Percentiles rank a stretch among this genome's conserved stretches.
These are phyloP conservation scores for Carallia pectinifolia DNA, from an alignment of 345 rosid genomes.

Conservation along the genomic window DNA sequence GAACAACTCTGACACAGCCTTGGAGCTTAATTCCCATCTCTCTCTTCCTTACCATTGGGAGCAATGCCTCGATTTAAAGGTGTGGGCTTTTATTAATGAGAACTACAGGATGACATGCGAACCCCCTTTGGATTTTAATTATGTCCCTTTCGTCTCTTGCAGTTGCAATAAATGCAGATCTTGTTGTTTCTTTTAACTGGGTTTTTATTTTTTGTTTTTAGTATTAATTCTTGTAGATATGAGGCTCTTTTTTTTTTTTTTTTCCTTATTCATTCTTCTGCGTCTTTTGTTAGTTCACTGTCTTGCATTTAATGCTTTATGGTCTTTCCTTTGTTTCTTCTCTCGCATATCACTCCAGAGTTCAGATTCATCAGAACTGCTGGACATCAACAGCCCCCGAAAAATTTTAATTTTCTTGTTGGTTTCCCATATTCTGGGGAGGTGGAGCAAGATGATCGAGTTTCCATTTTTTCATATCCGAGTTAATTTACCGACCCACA, in stretches of 20 bases:
- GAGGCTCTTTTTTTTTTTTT: no score
- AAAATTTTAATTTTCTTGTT: no score
- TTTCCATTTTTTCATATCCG: no score
- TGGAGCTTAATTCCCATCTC: conserved; percentile 72
- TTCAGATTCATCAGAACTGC: background rate
- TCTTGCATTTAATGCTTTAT: conserved; percentile 31
- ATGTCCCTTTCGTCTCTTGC: conserved; percentile 32
- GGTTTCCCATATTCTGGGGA: no score
- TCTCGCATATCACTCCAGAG: conserved; percentile 1
- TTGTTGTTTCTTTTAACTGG: conserved; percentile 11
- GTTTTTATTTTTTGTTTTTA: conserved; percentile 14
- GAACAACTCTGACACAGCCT: conserved; percentile 36
- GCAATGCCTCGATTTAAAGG: conserved; percentile 93
- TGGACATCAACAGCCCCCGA: background rate
- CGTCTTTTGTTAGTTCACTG: conserved; percentile 29
- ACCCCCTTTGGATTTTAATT: background rate
- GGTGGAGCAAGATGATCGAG: no score
- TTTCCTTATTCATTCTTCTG: background rate
- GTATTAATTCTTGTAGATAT: background rate
- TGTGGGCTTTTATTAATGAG: conserved; percentile 12
- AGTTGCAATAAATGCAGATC: conserved; percentile 70
- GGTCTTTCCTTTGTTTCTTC: conserved; percentile 13
- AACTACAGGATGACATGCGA: background rate
- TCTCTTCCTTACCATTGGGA: conserved; percentile 84
- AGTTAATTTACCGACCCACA: no score